Base-by-base conservation (phyloP, 2,329 filamentous ascomycete genomes). In the Calonectria honghensis region DNA sequence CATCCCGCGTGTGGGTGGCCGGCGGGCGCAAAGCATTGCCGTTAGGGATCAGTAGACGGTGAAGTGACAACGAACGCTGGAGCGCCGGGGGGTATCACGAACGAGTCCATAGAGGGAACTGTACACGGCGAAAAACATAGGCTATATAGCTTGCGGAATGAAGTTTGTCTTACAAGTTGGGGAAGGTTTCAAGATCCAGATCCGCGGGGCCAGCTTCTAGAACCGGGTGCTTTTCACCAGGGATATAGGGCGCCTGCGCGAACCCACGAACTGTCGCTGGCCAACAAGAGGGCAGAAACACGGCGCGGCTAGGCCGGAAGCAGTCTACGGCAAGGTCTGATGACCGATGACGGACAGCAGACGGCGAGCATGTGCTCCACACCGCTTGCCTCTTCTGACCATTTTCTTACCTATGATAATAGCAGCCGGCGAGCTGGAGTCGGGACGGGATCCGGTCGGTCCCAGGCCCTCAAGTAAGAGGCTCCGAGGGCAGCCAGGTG, bases 71-170 rank as follows among this genome's bases (percentile, higher is more conserved):
- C 35, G 11, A 35, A 32, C 37, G 45, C 31, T 39, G 14, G 39
- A 48, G 65, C n/a, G 29, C 29, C 41, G 32, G 50, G 27, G 7
- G 48, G 37, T 24, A 52, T 29, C 18, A 29, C 35, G n/a, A 24
- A n/a, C 27, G 13, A n/a, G 48, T 20, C 29, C 3, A 35, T 11
- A 29, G 31, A 37, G 72, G 74, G 68, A 81, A 80, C 68, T 51
- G 52, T 41, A 68, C 59, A 70, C 70, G 74, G 77, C 75, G 78
- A 80, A 79, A 81, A 81, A 81, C 68, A 81, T 81, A 81, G 79
- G 79, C 75, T 66, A 73, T 72, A 72, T 78, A 67, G 71, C 70
- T 57, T 74, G 73, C 4, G 73, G 70, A 70, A 78, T 73, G 72
- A 71, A 75, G 64, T 64, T 74, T 75, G 70, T 76, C 75, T 71